Conservation (phyloP, 2,329 filamentous ascomycete genomes). For the Boeremia exigua region DNA sequence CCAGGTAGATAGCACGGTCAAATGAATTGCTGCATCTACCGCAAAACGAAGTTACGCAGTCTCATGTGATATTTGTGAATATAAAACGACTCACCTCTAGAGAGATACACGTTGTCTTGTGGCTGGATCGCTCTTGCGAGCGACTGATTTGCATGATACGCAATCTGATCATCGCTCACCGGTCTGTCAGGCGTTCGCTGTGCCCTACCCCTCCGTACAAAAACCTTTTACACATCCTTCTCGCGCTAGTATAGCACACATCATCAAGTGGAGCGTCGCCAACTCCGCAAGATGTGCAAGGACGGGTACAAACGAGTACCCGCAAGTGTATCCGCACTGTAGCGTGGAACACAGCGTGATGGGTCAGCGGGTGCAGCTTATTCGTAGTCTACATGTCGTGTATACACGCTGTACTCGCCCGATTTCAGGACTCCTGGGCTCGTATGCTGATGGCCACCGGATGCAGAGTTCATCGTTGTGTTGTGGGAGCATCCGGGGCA, state of each 20-base stretch:
- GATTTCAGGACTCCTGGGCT: not conserved
- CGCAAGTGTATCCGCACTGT: conserved; percentile 12
- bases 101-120: too few relatives aligned
- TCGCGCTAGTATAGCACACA: conserved; percentile 7
- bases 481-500: too few relatives aligned
- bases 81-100: too few relatives aligned
- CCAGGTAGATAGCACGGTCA: conserved; percentile 41
- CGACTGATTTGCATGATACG: not conserved
- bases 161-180: not conserved
- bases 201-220: conserved; percentile 4
- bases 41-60: not conserved
- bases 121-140: not conserved
- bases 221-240: conserved; percentile 13
- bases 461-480: not conserved
- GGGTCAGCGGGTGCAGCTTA: conserved; percentile 5
- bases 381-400: conserved; percentile 7
- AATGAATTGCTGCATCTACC: conserved; percentile 36
- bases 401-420: conserved; percentile 12
- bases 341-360: conserved; percentile 12
- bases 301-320: conserved; percentile 11
- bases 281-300: conserved; percentile 15
- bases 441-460: not conserved
- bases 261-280: conserved; percentile 2
- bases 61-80: not conserved
- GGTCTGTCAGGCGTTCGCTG: not conserved